These are phyloP conservation scores for Chrysophaeum taylorii DNA, from an alignment of 352 stramenopile genomes.

Conservation along the genomic window DNA sequence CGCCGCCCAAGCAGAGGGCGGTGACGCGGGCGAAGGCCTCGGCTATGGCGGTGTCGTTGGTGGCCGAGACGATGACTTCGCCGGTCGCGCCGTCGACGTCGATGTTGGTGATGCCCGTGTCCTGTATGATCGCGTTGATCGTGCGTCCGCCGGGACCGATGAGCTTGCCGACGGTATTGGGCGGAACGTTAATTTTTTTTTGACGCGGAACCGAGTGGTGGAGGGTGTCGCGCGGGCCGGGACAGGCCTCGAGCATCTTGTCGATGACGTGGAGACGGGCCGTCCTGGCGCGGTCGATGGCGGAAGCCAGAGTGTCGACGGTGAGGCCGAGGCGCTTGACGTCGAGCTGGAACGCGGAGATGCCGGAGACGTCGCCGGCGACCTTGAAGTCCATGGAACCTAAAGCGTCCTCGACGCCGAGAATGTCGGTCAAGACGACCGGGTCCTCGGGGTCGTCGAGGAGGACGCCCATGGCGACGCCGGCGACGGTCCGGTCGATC, in stretches of 20 bases:
- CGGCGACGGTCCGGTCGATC: constrained; percentile 77
- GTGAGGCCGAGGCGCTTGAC: constrained; percentile 67
- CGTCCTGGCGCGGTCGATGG: constrained; percentile 33
- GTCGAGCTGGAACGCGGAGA: constrained; percentile 91
- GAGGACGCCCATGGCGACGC: constrained; percentile 80
- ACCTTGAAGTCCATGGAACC: constrained; percentile 98
- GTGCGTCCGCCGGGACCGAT: constrained; percentile 59
- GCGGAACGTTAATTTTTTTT: constrained; percentile 38
- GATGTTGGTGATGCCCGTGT: constrained; percentile 45
- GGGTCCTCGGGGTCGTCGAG: constrained; percentile 50
- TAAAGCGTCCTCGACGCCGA: constrained; percentile 90
- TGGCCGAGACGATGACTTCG: constrained; percentile 40
- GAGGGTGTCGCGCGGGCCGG: constrained; percentile 32
- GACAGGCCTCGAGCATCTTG: constrained; percentile 31
- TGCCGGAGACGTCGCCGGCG: constrained; percentile 52
- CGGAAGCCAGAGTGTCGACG: constrained; percentile 34
- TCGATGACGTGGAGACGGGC: constrained; percentile 37
- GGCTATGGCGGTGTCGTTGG: constrained; percentile 38
- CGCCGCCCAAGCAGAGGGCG: constrained; percentile 25
- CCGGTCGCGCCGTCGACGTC: constrained; percentile 43
- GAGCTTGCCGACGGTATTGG: constrained; percentile 51
- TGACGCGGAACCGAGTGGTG: constrained; percentile 46
- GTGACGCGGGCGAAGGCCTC: constrained; percentile 43
- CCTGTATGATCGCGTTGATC: constrained; percentile 52
- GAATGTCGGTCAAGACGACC: constrained; percentile 88